Evolutionary conservation across 495 filamentous ascomycete species (phyloP).

Genomic region (Lasiosphaeria ovina): DNA sequence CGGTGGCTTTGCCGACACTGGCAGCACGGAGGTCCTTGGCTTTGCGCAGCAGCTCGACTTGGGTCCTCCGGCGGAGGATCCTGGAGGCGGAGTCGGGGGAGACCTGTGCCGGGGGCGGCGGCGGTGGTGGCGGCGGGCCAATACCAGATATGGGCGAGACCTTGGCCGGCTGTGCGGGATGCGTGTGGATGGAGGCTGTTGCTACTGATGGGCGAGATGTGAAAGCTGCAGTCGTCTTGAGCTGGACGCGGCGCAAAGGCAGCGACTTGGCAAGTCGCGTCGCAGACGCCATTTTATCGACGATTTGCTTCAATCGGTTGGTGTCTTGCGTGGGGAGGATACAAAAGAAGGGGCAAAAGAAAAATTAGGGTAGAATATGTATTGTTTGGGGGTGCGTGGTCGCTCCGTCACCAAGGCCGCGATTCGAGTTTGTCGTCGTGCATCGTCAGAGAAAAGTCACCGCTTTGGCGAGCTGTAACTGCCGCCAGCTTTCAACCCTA

Average conservation of each 20-base stretch:
- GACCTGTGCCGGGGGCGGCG: conserved; percentile 49
- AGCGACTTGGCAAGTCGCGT: conserved; percentile 11
- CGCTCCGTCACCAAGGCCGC: neutral
- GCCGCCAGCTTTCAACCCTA: too few relatives aligned
- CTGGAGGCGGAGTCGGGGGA: conserved; percentile 41
- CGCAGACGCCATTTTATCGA: conserved; percentile 19
- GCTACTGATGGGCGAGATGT: neutral
- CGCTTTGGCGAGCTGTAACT: too few relatives aligned
- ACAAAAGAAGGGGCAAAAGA: neutral
- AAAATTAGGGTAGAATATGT: neutral
- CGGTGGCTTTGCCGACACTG: conserved; percentile 8
- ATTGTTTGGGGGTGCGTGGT: neutral
- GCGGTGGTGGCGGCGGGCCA: conserved; percentile 80
- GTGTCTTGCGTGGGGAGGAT: too few relatives aligned
- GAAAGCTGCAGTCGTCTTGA: neutral
- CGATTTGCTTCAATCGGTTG: neutral
- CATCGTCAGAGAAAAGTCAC: neutral
- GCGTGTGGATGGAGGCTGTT: conserved; percentile 38
- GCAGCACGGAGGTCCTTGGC: conserved; percentile 44
- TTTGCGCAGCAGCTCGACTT: conserved; percentile 50
- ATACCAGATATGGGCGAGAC: conserved; percentile 69
- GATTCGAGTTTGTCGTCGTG: neutral
- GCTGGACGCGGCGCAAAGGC: conserved; percentile 3
- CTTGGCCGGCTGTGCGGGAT: conserved; percentile 41
- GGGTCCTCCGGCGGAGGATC: conserved; percentile 50